These are phyloP conservation scores for Oryza australiensis DNA, from an alignment of 176 grass and related monocot species.

Conservation along the genomic window DNA sequence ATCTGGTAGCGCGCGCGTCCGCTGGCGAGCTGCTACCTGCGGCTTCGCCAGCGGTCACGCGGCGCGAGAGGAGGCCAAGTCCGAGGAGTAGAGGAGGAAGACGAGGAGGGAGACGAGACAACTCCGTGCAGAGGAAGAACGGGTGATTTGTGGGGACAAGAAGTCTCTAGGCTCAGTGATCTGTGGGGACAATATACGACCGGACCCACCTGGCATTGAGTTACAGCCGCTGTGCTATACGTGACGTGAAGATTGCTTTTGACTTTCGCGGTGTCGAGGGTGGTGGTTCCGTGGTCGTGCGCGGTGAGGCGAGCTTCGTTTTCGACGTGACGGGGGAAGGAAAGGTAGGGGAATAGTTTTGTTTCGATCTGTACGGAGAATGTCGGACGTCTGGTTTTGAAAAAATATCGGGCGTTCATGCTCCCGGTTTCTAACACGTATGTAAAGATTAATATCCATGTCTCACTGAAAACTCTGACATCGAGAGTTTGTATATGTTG, in stretches of 20 bases:
- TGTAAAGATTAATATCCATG: too few species aligned
- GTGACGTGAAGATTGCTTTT: background rate
- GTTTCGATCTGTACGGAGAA: background rate
- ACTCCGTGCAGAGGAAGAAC: background rate
- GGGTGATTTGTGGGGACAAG: too few species aligned
- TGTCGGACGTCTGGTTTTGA: too few species aligned
- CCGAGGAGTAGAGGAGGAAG: background rate
- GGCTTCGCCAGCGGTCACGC: background rate
- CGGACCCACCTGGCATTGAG: background rate
- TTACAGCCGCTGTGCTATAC: background rate
- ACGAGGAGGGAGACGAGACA: constrained; percentile 15
- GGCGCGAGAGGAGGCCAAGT: background rate
- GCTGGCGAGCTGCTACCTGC: background rate
- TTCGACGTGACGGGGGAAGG: background rate
- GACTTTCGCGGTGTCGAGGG: background rate
- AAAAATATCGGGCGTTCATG: too few species aligned
- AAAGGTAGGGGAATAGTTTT: background rate
- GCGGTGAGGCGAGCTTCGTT: background rate
- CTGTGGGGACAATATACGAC: background rate
- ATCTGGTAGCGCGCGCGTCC: background rate
- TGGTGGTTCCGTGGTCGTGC: background rate
- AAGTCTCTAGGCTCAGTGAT: background rate
- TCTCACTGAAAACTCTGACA: too few species aligned
- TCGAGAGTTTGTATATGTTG: too few species aligned
- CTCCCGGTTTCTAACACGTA: too few species aligned